A percentile compares a stretch with the other conserved stretches of the same genome.
phyloP scores from a whole-genome alignment of 108 stramenopile species.

The Discostella pseudostelligera region DNA sequence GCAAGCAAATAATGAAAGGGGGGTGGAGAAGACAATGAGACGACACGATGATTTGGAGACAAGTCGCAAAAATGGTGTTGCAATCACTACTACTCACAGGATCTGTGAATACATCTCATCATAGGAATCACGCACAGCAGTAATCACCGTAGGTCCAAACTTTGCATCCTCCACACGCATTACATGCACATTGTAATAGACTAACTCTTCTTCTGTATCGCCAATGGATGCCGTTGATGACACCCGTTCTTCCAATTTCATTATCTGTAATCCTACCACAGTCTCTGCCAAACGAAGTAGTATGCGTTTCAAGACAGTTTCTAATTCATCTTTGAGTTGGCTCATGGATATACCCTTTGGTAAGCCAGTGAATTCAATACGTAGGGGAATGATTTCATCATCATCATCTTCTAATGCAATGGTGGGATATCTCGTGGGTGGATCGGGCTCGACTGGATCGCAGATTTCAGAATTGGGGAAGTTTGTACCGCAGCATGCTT shows the following conservation, averaged over 20 bases:
- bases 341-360: constrained; percentile 4
- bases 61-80: neutral
- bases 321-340: constrained; percentile 5
- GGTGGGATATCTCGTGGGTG: constrained; percentile 17
- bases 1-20: neutral
- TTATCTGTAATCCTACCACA: neutral
- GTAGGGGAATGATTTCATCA: constrained; percentile 18
- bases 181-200: constrained; percentile 30
- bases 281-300: constrained; percentile 2
- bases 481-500: constrained; percentile 22
- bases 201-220: neutral
- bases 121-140: constrained; percentile 20
- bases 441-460: neutral
- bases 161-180: constrained; percentile 7
- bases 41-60: too few species aligned
- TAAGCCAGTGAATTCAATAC: constrained; percentile 16
- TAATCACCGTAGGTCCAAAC: constrained; percentile 27
- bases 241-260: constrained; percentile 4
- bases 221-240: neutral
- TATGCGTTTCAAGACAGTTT: neutral
- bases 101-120: constrained; percentile 16
- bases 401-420: neutral
- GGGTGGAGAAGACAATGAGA: neutral
- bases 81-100: constrained; percentile 5
- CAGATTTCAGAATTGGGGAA: constrained; percentile 25